Evolutionary conservation across 495 filamentous ascomycete species (phyloP), one percentile per base, ranked within the genome.

Genomic region (Hypoxylon fuscum): DNA sequence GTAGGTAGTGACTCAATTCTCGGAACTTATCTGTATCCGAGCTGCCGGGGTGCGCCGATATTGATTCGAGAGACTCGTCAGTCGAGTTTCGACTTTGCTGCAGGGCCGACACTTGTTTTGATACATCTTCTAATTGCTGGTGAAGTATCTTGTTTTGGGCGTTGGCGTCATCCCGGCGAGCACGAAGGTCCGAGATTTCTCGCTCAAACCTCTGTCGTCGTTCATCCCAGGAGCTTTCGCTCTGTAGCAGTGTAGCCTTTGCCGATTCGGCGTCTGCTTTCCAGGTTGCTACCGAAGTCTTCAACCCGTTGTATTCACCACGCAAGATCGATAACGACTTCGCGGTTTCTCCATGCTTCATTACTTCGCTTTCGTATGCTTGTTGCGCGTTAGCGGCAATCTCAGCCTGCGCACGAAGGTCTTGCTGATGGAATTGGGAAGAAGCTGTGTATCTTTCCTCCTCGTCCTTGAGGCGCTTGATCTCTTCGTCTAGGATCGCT

Each of bases 311-410:
- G 72, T 90, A 82, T 62, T 98, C 92, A 7, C 76, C 79, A 34
- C 96, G 90, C 44, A 96, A 77, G 35, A 80, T 81, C 56, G 96
- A 91, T 20, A 98, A 74, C 15, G 85, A 81, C 74, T 92, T 91
- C 1, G 93, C 91, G 12, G 96, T 94, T 57, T 96, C 92, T 2
- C 92, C 93, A 70, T 99, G 96, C 73, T 93, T 96, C 66, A 96
- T 85, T 1, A 98, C 82, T 66, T 98, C 96, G 47, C 83, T 85
- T 71, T 99, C 96, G 66, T 99, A 99, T 59, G 94, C 92, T 62
- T 96, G 88, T 71, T 98, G 96, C 5, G 95, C 93, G 69, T 90
- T 90, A 50, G 91, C 85, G 2, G 96, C 90, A 70, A 99, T 99
- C 20, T 92, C 88, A 18, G 93, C 93, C 74, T 99, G 96, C 1